Evolutionary conservation across 148 eudicot genomes (phyloP).

Genomic region (Amaranthus cruentus): DNA sequence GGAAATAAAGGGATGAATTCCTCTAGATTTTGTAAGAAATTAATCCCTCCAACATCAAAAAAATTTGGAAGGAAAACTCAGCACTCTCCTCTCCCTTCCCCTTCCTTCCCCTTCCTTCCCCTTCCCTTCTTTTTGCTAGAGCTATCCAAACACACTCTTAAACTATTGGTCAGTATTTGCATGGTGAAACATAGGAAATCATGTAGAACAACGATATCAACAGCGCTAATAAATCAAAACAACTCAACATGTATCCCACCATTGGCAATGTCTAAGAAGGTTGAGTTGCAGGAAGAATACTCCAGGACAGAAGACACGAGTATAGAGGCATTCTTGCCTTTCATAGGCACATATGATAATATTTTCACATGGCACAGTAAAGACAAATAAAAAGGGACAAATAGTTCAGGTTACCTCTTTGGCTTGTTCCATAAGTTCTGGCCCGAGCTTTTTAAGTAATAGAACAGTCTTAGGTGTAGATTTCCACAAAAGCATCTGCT

Average conservation of each 20-base stretch:
- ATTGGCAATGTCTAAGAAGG: not conserved
- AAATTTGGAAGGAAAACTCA: too few relatives aligned
- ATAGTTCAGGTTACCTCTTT: constrained; percentile 58
- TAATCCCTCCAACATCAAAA: too few relatives aligned
- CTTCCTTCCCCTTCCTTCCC: too few relatives aligned
- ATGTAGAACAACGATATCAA: not conserved
- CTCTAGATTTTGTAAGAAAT: too few relatives aligned
- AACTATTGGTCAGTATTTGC: not conserved
- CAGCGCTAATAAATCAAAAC: not conserved
- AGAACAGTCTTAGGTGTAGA: constrained; percentile 91
- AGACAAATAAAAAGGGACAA: not conserved
- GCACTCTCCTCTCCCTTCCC: too few relatives aligned
- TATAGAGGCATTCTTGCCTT: not conserved
- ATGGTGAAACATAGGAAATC: not conserved
- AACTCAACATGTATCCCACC: not conserved
- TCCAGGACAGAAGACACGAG: not conserved
- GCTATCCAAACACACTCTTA: too few relatives aligned
- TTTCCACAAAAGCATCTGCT: constrained; percentile 99
- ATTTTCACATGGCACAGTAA: not conserved
- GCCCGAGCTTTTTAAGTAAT: constrained; percentile 81
- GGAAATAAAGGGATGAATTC: too few relatives aligned
- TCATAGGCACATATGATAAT: not conserved
- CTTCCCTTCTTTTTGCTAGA: too few relatives aligned
- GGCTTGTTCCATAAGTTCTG: constrained; percentile 93
- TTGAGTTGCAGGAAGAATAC: not conserved